Evolutionary conservation across 208 protist genomes (phyloP), one percentile per base, ranked within the genome.

Genomic region (Trypanosoma mega): DNA sequence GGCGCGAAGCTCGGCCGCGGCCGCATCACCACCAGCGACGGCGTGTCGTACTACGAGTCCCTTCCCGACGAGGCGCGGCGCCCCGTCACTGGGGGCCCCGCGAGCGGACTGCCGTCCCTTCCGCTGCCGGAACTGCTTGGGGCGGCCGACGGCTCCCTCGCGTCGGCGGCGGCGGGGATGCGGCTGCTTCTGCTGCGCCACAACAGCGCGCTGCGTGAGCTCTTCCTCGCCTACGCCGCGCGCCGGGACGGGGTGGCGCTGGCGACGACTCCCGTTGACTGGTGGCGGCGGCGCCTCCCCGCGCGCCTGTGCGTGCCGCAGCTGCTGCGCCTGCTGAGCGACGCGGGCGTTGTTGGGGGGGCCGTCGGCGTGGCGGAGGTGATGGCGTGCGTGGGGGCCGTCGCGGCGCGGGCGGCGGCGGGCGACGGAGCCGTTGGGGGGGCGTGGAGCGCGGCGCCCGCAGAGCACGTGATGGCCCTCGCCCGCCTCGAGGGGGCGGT

Each of bases 271-370:
- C 75, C 69, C 3, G 5, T 27, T 8, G 62, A 88, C 63, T 94
- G 88, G 88, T 91, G 88, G 82, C 64, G 79, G 59, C 70, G 84
- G 27, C 88, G 85, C 33, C 30, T 82, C 8, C 89, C 83, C 1
- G 78, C 78, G 5, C 84, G 77, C 33, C 67, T 89, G 43, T 72
- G 50, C 23, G 45, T 93, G 7, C 61, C 76, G 21, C 85, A 95
- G 68, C 68, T 82, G 18, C 75, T 93, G 7, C 74, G 82, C 9
- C 62, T 92, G 16, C 72, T 95, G 1, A 85, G 74, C 54, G 78
- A 88, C 47, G 68, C 68, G 0, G 54, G 69, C 27, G 39, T 93
- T 11, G 34, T 95, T 20, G 80, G 82, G 37, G 70, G 77, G 9
- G 47, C 20, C 21, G 71, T 91, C 46, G 76, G 64, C 18, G 62